A percentile compares a stretch with the other conserved stretches of the same genome.
phyloP scores from a whole-genome alignment of 768 basidiomycete genomes.

The Heimioporus sp. region DNA sequence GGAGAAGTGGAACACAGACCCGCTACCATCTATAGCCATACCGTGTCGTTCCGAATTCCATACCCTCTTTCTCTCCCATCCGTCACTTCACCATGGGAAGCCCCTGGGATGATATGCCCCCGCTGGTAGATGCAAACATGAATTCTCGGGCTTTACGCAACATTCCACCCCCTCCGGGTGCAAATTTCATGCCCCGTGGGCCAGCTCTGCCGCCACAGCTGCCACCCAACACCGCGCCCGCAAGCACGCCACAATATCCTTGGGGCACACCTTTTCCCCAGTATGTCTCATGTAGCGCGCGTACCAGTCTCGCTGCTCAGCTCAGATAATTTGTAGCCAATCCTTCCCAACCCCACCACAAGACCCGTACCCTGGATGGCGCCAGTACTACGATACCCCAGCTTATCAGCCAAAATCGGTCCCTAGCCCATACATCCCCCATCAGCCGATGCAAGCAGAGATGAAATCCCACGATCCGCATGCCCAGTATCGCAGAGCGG shows the following conservation, averaged over 20 bases:
- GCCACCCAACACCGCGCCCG: slow-evolving; percentile 8
- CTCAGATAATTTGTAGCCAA: slow-evolving; percentile 1
- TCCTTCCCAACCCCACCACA: slow-evolving; percentile 13
- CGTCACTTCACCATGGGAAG: slow-evolving; percentile 13
- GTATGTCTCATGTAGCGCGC: slow-evolving; percentile 8
- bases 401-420: slow-evolving; percentile 16
- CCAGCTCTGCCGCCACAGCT: slow-evolving; percentile 15
- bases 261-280: slow-evolving; percentile 16
- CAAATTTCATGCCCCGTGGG: slow-evolving; percentile 11
- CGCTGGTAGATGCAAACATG: slow-evolving; percentile 20
- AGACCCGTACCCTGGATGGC: slow-evolving; percentile 11
- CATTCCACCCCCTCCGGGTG: slow-evolving; percentile 28
- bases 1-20: not conserved
- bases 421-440: slow-evolving; percentile 32
- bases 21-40: slow-evolving; percentile 10
- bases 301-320: not conserved
- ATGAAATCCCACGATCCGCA: slow-evolving; percentile 11
- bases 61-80: not conserved
- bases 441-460: slow-evolving; percentile 13
- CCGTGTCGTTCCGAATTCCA: slow-evolving; percentile 15
- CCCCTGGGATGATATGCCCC: slow-evolving; percentile 25
- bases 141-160: not conserved
- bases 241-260: slow-evolving; percentile 4
- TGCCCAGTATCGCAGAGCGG: slow-evolving; percentile 1
- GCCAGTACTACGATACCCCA: not conserved